Evolutionary conservation across 225 moss, liverwort and hornwort genomes (phyloP), one percentile per base, ranked within the genome.

Genomic region (Anthoceros angustus): DNA sequence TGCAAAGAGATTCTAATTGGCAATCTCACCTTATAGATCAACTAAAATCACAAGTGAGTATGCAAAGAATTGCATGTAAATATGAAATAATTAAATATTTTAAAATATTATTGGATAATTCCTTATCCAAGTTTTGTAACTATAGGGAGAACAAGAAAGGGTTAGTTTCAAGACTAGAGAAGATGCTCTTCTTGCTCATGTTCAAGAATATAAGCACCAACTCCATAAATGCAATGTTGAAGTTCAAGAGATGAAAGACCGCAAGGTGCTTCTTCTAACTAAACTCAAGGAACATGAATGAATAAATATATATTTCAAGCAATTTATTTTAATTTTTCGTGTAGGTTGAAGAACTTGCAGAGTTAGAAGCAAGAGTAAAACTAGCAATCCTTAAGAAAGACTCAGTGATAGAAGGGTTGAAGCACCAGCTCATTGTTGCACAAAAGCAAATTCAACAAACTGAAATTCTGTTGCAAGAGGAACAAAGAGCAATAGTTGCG

Each of bases 321-420:
- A n/a, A n/a, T n/a, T n/a, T n/a, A 70, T 40, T 39, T 11, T 23
- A 14, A 42, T 39, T 21, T 14, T 42, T 41, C 39, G 10, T 26
- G 20, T 12, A 26, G 93, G 78, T 82, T 21, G 87, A 89, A 72
- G 93, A 93, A 77, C 73, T 93, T 8, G 89, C 80, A 12, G 86
- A 86, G 76, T 78, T 93, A 26, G 93, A 93, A 70, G 77, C 86
- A 62, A 85, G 84, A 66, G 89, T 93, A 39, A 73, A 82, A 42
- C 86, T 83, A 40, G 87, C 89, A 18, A 89, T 93, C 70, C 83
- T 86, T 38, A 87, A 82, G 69, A 93, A 93, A 77, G 93, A 93
- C 45, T 63, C 76, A 7, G 79, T 87, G 5, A 93, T 93, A 69
- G 74, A 79, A 63, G 80, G 77, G 64, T 75, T 93, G 43, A 78